These are phyloP conservation scores for Rubia peregrina DNA, from an alignment of 305 asterid genomes.

Conservation along the genomic window DNA sequence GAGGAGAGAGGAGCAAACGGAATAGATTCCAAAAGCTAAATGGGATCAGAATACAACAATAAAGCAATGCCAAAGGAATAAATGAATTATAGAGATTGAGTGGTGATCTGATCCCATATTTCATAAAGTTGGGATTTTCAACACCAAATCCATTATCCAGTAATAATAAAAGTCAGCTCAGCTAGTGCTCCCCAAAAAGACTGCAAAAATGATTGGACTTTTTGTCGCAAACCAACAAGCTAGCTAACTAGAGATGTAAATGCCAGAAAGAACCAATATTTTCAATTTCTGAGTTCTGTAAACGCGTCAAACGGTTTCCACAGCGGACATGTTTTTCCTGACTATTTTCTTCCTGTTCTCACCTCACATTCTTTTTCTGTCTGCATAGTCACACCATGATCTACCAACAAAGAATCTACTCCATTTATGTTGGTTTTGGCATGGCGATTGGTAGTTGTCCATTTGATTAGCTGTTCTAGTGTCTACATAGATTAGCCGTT, in stretches of 20 bases:
- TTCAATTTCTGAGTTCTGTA: neutral
- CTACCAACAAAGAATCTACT: too few species aligned
- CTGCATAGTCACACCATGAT: too few species aligned
- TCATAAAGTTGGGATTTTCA: neutral
- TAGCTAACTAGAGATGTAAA: neutral
- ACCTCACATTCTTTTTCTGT: neutral
- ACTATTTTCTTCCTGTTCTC: constrained; percentile 10
- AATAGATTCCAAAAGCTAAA: neutral
- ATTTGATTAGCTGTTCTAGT: too few species aligned
- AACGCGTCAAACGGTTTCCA: constrained; percentile 12
- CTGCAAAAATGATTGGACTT: constrained; percentile 3
- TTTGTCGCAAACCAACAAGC: neutral
- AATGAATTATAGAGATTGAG: too few species aligned
- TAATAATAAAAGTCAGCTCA: too few species aligned
- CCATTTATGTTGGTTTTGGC: too few species aligned
- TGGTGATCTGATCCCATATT: too few species aligned
- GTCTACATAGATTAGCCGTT: too few species aligned
- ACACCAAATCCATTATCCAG: neutral
- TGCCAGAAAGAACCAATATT: neutral
- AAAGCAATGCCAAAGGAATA: too few species aligned
- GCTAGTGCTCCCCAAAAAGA: neutral
- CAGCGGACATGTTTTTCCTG: neutral
- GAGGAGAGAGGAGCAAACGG: neutral
- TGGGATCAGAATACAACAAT: neutral
- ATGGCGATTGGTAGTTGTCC: neutral